Conservation (phyloP, 1,284 basidiomycete genomes). For the Testicularia cyperi region DNA sequence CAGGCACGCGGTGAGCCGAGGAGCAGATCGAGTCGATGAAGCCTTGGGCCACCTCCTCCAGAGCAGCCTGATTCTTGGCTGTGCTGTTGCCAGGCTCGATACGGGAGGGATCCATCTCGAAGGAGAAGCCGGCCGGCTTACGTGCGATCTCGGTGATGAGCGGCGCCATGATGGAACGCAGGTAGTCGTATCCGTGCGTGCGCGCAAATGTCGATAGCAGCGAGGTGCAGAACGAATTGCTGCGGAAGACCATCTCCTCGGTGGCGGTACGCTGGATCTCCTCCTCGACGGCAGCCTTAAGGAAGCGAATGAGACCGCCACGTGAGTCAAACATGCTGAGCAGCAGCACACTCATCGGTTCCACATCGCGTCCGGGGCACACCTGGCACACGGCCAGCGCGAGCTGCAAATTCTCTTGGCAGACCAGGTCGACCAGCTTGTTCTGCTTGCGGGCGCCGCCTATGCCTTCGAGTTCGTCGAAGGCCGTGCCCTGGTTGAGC, state of each 20-base stretch:
- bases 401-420: conserved; percentile 45
- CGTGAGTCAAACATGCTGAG: conserved; percentile 53
- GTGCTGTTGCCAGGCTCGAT: conserved; percentile 46
- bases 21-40: conserved; percentile 56
- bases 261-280: conserved; percentile 48
- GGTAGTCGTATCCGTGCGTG: conserved; percentile 56
- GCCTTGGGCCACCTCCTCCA: conserved; percentile 53
- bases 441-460: conserved; percentile 38
- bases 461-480: conserved; percentile 52
- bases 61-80: conserved; percentile 41
- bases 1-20: conserved; percentile 52
- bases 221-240: conserved; percentile 53
- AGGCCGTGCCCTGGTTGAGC: conserved; percentile 69
- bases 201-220: conserved; percentile 49
- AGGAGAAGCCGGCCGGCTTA: conserved; percentile 49
- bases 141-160: conserved; percentile 51
- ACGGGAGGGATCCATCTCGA: conserved; percentile 51
- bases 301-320: conserved; percentile 50
- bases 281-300: conserved; percentile 48
- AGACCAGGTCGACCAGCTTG: conserved; percentile 46
- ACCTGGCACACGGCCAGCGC: conserved; percentile 50
- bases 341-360: conserved; percentile 42
- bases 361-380: conserved; percentile 42
- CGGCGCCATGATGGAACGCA: conserved; percentile 52
- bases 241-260: conserved; percentile 56